phyloP scores from a whole-genome alignment of 169 alveolate genomes.

The Cryptosporidium canis region DNA sequence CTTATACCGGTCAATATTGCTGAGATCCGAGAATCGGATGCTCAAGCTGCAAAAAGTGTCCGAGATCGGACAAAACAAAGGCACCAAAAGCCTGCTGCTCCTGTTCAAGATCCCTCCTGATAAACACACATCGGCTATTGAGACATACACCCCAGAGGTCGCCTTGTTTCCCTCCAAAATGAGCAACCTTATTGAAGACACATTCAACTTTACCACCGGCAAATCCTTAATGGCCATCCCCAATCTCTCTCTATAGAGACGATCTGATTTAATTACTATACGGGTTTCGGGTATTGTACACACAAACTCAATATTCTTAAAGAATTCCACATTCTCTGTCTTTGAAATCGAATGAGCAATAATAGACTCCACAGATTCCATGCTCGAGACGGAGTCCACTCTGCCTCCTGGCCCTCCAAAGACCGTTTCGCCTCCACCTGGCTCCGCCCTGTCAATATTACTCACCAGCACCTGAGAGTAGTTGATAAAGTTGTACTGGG shows the following conservation, averaged over 20 bases:
- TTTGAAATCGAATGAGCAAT: background rate
- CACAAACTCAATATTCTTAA: constrained; percentile 21
- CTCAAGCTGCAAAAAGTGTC: constrained; percentile 32
- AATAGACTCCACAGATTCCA: background rate
- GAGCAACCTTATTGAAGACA: background rate
- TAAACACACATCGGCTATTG: constrained; percentile 31
- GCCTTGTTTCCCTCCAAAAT: background rate
- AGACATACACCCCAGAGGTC: constrained; percentile 12
- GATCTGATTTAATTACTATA: background rate
- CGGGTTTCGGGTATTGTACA: constrained; percentile 16
- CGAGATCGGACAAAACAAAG: constrained; percentile 44
- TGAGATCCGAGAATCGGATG: constrained; percentile 10
- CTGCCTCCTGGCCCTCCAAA: background rate
- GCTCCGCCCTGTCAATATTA: background rate
- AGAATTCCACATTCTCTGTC: background rate
- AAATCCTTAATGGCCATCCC: constrained; percentile 49
- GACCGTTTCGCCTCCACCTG: background rate
- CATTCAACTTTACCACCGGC: background rate
- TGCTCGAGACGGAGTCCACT: background rate
- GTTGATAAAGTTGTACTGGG: constrained; percentile 36
- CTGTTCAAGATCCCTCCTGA: constrained; percentile 56
- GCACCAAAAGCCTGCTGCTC: constrained; percentile 2
- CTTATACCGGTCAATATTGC: constrained; percentile 23
- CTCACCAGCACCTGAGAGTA: constrained; percentile 36
- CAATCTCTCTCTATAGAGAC: constrained; percentile 12